These are phyloP conservation scores for Phaeosphaeria sp. DNA, from an alignment of 2,329 filamentous ascomycete genomes.

Conservation along the genomic window DNA sequence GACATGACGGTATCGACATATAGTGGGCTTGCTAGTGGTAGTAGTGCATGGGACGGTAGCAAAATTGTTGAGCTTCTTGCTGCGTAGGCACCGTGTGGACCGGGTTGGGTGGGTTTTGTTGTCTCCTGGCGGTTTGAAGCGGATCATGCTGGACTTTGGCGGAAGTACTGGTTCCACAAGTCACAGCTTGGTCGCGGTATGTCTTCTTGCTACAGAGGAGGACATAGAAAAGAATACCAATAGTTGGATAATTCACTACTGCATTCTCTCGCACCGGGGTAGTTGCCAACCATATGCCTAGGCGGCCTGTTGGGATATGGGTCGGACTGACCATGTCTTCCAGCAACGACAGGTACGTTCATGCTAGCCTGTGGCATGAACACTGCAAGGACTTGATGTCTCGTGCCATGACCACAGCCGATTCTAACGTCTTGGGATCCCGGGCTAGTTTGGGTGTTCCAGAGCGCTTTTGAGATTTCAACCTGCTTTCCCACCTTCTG, in stretches of 20 bases:
- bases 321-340: not conserved
- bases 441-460: not conserved
- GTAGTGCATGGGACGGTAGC: not conserved
- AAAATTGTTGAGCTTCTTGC: not conserved
- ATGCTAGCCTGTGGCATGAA: not conserved
- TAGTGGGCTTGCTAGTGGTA: not conserved
- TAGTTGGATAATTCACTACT: not conserved
- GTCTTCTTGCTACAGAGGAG: not conserved
- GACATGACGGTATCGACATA: too few species aligned
- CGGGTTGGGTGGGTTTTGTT: not conserved
- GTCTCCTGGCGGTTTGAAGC: not conserved
- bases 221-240: not conserved
- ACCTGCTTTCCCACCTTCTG: slow-evolving; percentile 15
- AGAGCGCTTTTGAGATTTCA: not conserved
- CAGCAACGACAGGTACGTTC: not conserved
- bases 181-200: not conserved
- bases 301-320: not conserved
- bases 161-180: not conserved
- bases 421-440: not conserved
- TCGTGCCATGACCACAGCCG: not conserved
- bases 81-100: not conserved
- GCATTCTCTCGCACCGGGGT: not conserved
- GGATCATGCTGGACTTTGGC: not conserved
- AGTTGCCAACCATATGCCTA: not conserved
- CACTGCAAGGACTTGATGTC: not conserved